Percentiles rank a stretch among this genome's conserved stretches.
Conservation (phyloP, 441 rosid species). For the Erodium moschatum region DNA sequence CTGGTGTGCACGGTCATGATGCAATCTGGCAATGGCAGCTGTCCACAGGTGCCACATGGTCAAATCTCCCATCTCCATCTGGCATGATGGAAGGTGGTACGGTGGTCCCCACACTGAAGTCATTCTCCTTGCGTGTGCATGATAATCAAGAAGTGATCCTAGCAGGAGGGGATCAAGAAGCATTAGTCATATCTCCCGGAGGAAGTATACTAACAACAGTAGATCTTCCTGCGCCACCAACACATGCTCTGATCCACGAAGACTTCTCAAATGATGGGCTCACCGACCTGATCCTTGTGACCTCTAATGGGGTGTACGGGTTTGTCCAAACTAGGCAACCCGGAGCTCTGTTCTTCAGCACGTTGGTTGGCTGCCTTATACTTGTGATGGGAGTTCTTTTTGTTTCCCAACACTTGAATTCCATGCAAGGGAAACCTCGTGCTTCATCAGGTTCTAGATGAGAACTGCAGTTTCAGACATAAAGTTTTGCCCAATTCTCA, state of each 20-base stretch:
- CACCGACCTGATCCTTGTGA: conserved; percentile 74
- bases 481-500: not conserved
- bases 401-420: conserved; percentile 76
- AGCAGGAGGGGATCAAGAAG: conserved; percentile 90
- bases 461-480: not conserved
- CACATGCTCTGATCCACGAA: conserved; percentile 71
- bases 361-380: conserved; percentile 82
- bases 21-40: conserved; percentile 97
- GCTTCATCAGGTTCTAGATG: conserved; percentile 36
- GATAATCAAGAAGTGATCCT: conserved; percentile 85
- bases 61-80: conserved; percentile 83
- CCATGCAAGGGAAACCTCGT: conserved; percentile 70
- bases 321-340: conserved; percentile 95
- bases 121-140: conserved; percentile 58
- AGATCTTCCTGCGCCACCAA: conserved; percentile 78
- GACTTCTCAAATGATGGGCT: conserved; percentile 91
- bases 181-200: conserved; percentile 68
- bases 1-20: conserved; percentile 74
- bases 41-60: conserved; percentile 84
- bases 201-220: conserved; percentile 67
- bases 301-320: conserved; percentile 81
- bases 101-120: conserved; percentile 76
- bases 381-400: conserved; percentile 90
- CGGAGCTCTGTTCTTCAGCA: conserved; percentile 96
- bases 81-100: conserved; percentile 68